Percentiles rank a stretch among this genome's conserved stretches.
Evolutionary conservation across 805 yeast genomes (phyloP).

Genomic region (Nakazawaea anatomiae): DNA sequence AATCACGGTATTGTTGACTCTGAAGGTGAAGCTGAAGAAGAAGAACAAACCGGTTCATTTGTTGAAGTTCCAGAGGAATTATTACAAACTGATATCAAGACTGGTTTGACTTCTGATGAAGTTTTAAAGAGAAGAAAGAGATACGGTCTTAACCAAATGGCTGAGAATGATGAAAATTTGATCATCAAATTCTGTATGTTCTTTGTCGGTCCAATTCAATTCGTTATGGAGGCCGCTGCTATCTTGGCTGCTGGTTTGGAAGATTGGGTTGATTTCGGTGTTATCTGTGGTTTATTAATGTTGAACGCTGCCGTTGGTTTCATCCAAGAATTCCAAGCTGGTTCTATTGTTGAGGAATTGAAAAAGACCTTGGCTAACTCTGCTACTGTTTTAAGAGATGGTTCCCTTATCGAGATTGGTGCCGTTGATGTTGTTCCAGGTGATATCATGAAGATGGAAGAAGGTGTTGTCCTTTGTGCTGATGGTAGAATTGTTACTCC

Average conservation of each 20-base stretch:
- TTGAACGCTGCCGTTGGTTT: slow-evolving; percentile 93
- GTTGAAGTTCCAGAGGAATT: slow-evolving; percentile 83
- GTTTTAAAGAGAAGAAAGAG: slow-evolving; percentile 81
- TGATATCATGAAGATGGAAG: slow-evolving; percentile 88
- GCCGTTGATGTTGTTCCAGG: slow-evolving; percentile 91
- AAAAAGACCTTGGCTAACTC: slow-evolving; percentile 91
- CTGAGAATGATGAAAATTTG: slow-evolving; percentile 80
- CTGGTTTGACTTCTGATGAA: slow-evolving; percentile 75
- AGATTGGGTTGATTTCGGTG: slow-evolving; percentile 99
- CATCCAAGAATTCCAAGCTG: slow-evolving; percentile 96
- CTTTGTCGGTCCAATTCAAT: slow-evolving; percentile 93
- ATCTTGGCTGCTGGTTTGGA: slow-evolving; percentile 91
- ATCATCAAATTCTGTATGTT: slow-evolving; percentile 76
- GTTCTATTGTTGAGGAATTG: slow-evolving; percentile 94
- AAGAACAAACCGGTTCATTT: slow-evolving; percentile 44
- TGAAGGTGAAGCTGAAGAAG: slow-evolving; percentile 39
- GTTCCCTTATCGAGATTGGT: slow-evolving; percentile 66
- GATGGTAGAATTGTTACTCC: slow-evolving; percentile 88
- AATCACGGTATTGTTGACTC: slow-evolving; percentile 45
- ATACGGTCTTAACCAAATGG: slow-evolving; percentile 87
- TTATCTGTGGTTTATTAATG: slow-evolving; percentile 78
- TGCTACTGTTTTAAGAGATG: slow-evolving; percentile 82
- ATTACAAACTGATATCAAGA: slow-evolving; percentile 72
- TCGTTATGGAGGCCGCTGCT: slow-evolving; percentile 97
- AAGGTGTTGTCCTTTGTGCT: slow-evolving; percentile 88